Base-by-base conservation (phyloP, 1,284 basidiomycete species). In the Uromyces viciae-fabae region DNA sequence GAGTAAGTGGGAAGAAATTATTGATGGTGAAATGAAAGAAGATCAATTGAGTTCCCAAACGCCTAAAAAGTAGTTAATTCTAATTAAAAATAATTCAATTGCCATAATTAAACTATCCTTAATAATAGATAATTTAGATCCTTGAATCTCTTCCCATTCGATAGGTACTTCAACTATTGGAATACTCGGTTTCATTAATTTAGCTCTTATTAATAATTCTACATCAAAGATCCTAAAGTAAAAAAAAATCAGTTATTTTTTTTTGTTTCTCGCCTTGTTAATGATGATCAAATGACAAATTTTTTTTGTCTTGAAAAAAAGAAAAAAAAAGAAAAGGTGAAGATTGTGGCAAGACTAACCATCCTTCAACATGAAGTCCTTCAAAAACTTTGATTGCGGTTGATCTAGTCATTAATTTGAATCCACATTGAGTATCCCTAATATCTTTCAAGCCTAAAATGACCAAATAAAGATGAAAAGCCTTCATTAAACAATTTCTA, bases 381-480 rank as follows among this genome's bases (percentile, higher is more conserved):
- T 60, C 38, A 19, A 78, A 17, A 3, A 78, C 42, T 36, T 68
- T 36, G 7, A 64, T 40, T 3, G 76, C 76, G 0, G 76, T 56
- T 25, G 62, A 64, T 60, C 76, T 15, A 28, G 76, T 78, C 46
- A 78, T 66, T 36, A 88, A 86, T 87, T 98, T 97, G 90, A 98
- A 98, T 52, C 95, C 95, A 85, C 95, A 97, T 86, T 97, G 95
- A 28, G 95, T 98, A 87, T 97, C 95, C 43, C 92, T 90, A 83
- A 97, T 93, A 84, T 93, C 91, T 5, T 91, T 91, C 3, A 94
- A 93, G 46, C 94, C 94, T 52, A 95, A 90, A 75, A 94, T 89
- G 42, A 91, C 90, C 11, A 93, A 89, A 85, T 93, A 91, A 64
- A 91, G 90, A 86, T 97, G 95, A 82, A 98, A 90, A 15, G 90